Evolutionary conservation across 352 stramenopile species (phyloP), one percentile per base, ranked within the genome.

Genomic region (Blastocystis hominis): DNA sequence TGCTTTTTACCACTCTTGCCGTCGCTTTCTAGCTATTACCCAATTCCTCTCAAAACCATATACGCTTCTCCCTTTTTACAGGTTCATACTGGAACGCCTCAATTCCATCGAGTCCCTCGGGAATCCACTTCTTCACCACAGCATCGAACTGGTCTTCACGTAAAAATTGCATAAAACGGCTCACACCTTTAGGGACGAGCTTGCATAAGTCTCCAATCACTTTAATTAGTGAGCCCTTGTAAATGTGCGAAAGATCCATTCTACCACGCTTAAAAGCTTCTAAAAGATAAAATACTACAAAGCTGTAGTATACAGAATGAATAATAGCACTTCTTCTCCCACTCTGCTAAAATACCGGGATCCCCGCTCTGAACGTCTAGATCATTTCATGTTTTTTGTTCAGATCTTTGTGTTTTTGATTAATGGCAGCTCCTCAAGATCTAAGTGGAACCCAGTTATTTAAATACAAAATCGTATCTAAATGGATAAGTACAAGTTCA

Each of bases 381-480:
- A 56, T 30, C 36, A 77, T 77, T 59, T 59, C 50, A n/a, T 59
- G 50, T 59, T n/a, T 77, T 56, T 77, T 56, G 20, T 77, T 40
- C 42, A n/a, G 46, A 53, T 75, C 63, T 75, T 75, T n/a, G 36
- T 75, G 24, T n/a, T 63, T 40, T 17, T 84, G 7, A n/a, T 38
- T 13, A 68, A 84, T 84, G 72, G 54, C 72, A 53, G 40, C 55
- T 17, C 30, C 50, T 30, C 72, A 66, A 46, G 50, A 84, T 40
- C 17, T 84, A 15, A 84, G 62, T 47, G 72, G 72, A 47, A 69
- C 47, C 20, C 72, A 84, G 46, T 53, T 84, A 10, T 84, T 84
- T 61, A 84, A 84, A 64, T 84, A 84, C 46, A 84, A 84, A 42
- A 69, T 84, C 34, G 72, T 84, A 69, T 50, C 44, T 24, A 30